Evolutionary conservation across 78 protist genomes (phyloP).

Genomic region (Paulinella micropora): DNA sequence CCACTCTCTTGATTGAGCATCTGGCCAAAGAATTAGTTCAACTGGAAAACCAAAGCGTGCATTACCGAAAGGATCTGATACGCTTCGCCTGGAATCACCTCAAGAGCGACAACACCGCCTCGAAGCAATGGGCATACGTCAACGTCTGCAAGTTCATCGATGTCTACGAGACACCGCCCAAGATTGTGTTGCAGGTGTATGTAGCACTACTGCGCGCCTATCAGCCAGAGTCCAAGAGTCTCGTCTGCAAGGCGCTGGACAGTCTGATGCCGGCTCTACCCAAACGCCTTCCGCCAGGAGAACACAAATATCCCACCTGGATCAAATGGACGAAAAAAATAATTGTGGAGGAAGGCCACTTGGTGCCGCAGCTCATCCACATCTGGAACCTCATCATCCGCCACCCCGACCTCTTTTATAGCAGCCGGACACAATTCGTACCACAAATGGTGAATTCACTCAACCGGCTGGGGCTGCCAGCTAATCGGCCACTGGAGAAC

Average conservation of each 20-base stretch:
- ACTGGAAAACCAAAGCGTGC: background rate
- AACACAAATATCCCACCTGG: constrained; percentile 48
- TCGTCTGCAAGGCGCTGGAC: constrained; percentile 67
- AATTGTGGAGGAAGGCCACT: constrained; percentile 77
- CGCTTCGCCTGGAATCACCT: constrained; percentile 64
- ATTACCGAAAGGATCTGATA: constrained; percentile 57
- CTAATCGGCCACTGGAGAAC: constrained; percentile 46
- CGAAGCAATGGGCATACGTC: constrained; percentile 69
- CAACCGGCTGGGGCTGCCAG: constrained; percentile 49
- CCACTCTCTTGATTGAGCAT: constrained; percentile 56
- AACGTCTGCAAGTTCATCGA: constrained; percentile 69
- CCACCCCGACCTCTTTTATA: constrained; percentile 61
- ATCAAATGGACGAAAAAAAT: constrained; percentile 66
- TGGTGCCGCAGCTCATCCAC: constrained; percentile 64
- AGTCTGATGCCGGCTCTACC: constrained; percentile 59
- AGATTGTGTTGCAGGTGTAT: constrained; percentile 70
- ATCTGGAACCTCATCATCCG: constrained; percentile 61
- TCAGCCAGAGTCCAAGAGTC: constrained; percentile 61
- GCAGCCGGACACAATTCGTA: constrained; percentile 55
- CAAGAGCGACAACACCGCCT: constrained; percentile 61
- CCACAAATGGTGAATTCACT: constrained; percentile 63
- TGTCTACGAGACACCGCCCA: constrained; percentile 67
- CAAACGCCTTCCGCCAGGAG: constrained; percentile 22
- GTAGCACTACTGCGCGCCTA: constrained; percentile 56
- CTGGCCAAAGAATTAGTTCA: constrained; percentile 17